These are phyloP conservation scores for Saccharomycopsis lassenensis DNA, from an alignment of 805 yeast species.

Conservation along the genomic window DNA sequence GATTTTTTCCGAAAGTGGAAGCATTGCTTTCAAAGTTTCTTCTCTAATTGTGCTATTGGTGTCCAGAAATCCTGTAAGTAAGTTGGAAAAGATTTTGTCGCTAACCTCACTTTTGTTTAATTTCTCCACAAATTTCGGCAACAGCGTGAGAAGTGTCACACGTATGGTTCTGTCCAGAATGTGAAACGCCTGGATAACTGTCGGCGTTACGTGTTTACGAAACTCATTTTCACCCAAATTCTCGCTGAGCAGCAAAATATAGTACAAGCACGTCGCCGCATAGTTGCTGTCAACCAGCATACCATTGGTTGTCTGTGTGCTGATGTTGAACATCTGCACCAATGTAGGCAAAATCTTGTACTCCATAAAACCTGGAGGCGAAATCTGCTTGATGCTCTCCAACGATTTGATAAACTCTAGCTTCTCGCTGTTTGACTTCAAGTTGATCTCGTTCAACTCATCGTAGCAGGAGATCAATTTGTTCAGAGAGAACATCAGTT, in stretches of 20 bases:
- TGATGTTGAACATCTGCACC: constrained; percentile 30
- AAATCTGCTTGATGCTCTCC: constrained; percentile 25
- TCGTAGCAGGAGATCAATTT: constrained; percentile 41
- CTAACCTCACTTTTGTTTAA: constrained; percentile 54
- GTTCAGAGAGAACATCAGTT: constrained; percentile 29
- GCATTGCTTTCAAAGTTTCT: constrained; percentile 59
- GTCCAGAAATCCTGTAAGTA: constrained; percentile 79
- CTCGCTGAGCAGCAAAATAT: constrained; percentile 25
- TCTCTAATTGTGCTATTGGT: constrained; percentile 72
- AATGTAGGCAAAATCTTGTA: constrained; percentile 65
- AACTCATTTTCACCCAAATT: constrained; percentile 28
- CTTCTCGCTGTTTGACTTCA: constrained; percentile 44
- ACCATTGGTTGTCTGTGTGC: constrained; percentile 11
- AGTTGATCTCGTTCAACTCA: constrained; percentile 43
- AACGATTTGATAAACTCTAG: constrained; percentile 32
- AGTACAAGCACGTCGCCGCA: constrained; percentile 22
- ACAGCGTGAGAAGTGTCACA: constrained; percentile 51
- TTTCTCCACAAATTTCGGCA: constrained; percentile 42
- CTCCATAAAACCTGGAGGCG: constrained; percentile 46
- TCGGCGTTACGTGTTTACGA: constrained; percentile 40
- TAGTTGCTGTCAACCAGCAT: constrained; percentile 19
- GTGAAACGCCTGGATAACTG: constrained; percentile 50
- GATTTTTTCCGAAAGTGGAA: constrained; percentile 48
- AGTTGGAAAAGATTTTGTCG: constrained; percentile 52
- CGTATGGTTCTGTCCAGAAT: constrained; percentile 71